Percentiles rank a stretch among this genome's conserved stretches.
Evolutionary conservation across 164 flowering plant genomes (phyloP).

Genomic region (Dillenia suffruticosa): DNA sequence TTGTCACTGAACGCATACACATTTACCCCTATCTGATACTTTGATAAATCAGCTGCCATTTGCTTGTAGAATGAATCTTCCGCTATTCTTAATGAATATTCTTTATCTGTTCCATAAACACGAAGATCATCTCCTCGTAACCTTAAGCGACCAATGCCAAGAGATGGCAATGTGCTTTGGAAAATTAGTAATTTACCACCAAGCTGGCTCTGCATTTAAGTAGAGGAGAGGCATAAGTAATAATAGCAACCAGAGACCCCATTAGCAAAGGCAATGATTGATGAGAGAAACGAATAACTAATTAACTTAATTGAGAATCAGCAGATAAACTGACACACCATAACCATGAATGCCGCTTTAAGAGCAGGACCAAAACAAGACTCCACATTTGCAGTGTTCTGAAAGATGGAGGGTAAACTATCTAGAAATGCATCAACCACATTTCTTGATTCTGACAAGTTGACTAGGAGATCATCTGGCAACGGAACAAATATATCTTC

Average conservation of each 20-base stretch:
- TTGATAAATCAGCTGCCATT: slow-evolving; percentile 95
- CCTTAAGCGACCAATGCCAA: slow-evolving; percentile 87
- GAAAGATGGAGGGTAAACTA: slow-evolving; percentile 93
- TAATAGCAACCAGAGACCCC: neutral
- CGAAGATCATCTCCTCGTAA: slow-evolving; percentile 93
- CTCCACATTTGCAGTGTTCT: slow-evolving; percentile 78
- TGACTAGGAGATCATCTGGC: slow-evolving; percentile 98
- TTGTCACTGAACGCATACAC: slow-evolving; percentile 92
- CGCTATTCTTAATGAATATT: slow-evolving; percentile 64
- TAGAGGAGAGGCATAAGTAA: neutral
- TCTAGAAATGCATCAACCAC: slow-evolving; percentile 93
- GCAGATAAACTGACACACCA: slow-evolving; percentile 47
- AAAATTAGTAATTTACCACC: slow-evolving; percentile 94
- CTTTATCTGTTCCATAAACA: slow-evolving; percentile 93
- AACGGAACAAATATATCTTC: slow-evolving; percentile 92
- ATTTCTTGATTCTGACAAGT: slow-evolving; percentile 86
- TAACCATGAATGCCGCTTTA: slow-evolving; percentile 84
- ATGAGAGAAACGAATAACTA: neutral
- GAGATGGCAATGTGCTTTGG: slow-evolving; percentile 86
- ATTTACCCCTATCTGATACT: slow-evolving; percentile 81
- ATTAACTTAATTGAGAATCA: neutral
- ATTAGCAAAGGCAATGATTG: neutral
- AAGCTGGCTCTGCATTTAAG: slow-evolving; percentile 67
- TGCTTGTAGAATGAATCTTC: slow-evolving; percentile 97
- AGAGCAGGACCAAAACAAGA: slow-evolving; percentile 99